Base-by-base conservation (phyloP, 2,329 filamentous ascomycete genomes). In the Canariomyces notabilis region DNA sequence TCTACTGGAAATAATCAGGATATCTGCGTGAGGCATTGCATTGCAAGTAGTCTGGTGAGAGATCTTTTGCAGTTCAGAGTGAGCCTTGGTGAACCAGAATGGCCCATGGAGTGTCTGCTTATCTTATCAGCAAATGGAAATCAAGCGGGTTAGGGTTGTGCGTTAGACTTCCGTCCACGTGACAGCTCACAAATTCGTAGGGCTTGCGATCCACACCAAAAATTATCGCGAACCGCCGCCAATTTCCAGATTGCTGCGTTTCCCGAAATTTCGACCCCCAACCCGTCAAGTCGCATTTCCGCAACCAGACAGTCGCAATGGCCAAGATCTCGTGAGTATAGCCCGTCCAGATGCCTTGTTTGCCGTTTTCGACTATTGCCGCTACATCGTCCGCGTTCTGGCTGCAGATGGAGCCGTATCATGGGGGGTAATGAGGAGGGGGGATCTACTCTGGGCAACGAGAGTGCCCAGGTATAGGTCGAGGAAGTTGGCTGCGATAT, bases 261-360 rank as follows among this genome's bases (percentile, higher is more conserved):
- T 50, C 53, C 52, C 55, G 55, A 58, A 59, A 57, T 55, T 50
- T 59, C 57, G 56, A 57, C 57, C 49, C 50, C 50, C 48, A 44
- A 57, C 48, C n/a, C 57, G 50, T 49, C 53, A 57, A 56, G 57
- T 57, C 58, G 58, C 53, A 52, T 56, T 54, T 56, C 50, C 57
- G 50, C 55, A 56, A 52, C 52, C 54, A 68, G 67, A 67, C 70
- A 68, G 67, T 71, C 67, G 73, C 69, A 77, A 81, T 81, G 77
- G 77, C 77, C 69, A 81, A 81, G 71, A 64, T 75, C 60, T 79
- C 76, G 77, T 81, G 74, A 73, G 77, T 79, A 23, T 22, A 46
- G 33, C 35, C 37, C 43, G 49, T 48, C 41, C 34, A 45, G 40
- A 48, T 44, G 49, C 22, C 58, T 49, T 45, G 9, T 46, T 23